These are phyloP conservation scores for Globisporangium barbulae DNA, from an alignment of 352 stramenopile species.

Conservation along the genomic window DNA sequence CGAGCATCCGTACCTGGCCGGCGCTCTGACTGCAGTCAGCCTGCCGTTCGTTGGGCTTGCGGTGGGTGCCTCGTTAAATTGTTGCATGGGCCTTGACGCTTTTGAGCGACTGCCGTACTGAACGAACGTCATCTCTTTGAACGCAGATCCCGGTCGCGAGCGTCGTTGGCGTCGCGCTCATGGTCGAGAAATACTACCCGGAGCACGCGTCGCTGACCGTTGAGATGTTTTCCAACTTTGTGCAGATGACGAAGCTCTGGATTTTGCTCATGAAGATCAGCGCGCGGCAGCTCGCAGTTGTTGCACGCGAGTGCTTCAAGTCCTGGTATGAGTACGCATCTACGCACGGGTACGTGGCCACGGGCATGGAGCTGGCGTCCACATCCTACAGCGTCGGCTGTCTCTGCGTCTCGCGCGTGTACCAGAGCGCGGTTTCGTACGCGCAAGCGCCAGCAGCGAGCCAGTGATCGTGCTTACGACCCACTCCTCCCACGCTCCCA, in stretches of 20 bases:
- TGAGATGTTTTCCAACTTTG: constrained; percentile 68
- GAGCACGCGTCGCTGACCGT: constrained; percentile 65
- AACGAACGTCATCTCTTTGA: background rate
- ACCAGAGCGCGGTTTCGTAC: constrained; percentile 41
- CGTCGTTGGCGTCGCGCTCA: constrained; percentile 61
- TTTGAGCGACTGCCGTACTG: background rate
- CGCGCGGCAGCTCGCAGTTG: constrained; percentile 57
- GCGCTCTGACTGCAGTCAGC: constrained; percentile 50
- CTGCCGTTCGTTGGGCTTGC: constrained; percentile 77
- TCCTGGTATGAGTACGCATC: constrained; percentile 75
- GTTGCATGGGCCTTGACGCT: background rate
- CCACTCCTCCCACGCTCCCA: background rate
- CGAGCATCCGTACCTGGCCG: constrained; percentile 61
- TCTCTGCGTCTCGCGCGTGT: constrained; percentile 56
- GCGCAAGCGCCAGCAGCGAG: constrained; percentile 19
- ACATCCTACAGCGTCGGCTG: constrained; percentile 64
- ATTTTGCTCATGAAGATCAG: constrained; percentile 75
- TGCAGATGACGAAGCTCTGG: constrained; percentile 83
- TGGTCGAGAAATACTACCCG: constrained; percentile 79
- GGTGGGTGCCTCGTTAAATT: constrained; percentile 28
- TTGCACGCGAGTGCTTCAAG: constrained; percentile 60
- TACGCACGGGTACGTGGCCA: constrained; percentile 62
- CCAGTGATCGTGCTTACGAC: background rate
- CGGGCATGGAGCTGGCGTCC: constrained; percentile 60
- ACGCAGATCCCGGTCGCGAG: constrained; percentile 67